Conservation (phyloP, 768 basidiomycete species). For the Macrolepiota fuliginosa region DNA sequence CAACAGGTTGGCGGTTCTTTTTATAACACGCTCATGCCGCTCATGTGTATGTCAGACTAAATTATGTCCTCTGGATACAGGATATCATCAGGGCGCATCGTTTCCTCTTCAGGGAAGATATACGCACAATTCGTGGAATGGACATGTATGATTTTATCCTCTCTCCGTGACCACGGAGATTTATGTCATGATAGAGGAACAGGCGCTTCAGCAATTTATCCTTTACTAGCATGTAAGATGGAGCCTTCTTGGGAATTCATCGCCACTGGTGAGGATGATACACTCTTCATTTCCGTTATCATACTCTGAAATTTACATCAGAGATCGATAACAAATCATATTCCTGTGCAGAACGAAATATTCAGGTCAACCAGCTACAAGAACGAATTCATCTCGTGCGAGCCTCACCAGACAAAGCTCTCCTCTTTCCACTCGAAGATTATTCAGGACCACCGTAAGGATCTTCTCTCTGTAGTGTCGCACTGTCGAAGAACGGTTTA, state of each 20-base stretch:
- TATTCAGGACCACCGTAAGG: conserved; percentile 16
- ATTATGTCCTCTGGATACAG: conserved; percentile 86
- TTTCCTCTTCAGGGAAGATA: conserved; percentile 12
- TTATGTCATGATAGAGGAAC: conserved; percentile 62
- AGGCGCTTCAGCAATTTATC: conserved; percentile 88
- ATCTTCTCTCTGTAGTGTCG: background rate
- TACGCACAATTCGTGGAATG: conserved; percentile 42
- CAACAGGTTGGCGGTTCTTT: conserved; percentile 50
- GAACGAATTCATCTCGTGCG: conserved; percentile 48
- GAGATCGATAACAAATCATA: conserved; percentile 74
- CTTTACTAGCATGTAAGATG: conserved; percentile 64
- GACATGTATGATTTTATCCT: conserved; percentile 60
- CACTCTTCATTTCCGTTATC: background rate
- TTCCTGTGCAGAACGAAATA: conserved; percentile 51
- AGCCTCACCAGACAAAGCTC: conserved; percentile 31
- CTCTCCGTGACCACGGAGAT: background rate
- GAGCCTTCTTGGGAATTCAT: conserved; percentile 55
- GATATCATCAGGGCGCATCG: conserved; percentile 49
- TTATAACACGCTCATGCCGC: background rate
- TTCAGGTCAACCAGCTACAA: conserved; percentile 53
- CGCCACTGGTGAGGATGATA: conserved; percentile 58
- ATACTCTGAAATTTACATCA: conserved; percentile 22
- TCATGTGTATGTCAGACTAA: conserved; percentile 48
- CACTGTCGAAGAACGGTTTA: background rate
- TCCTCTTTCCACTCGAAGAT: conserved; percentile 43